Conservation (phyloP, 306 rosid genomes). For the Rosa lucieae region DNA sequence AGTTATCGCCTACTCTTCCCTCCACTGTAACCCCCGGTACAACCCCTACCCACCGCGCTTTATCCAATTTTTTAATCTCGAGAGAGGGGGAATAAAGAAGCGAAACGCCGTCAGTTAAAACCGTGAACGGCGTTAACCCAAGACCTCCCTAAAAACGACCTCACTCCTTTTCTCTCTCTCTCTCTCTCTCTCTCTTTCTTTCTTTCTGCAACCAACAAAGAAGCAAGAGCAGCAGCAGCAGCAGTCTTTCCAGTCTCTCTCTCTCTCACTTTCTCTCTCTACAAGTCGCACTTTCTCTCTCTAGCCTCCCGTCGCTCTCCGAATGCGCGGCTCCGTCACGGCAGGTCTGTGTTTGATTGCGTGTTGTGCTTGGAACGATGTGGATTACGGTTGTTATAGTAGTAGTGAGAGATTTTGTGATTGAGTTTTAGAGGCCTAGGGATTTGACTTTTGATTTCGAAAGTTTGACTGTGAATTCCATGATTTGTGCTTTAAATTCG, state of each 20-base stretch:
- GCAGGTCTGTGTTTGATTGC: conserved; percentile 18
- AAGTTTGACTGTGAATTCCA: conserved; percentile 28
- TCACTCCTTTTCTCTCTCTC: neutral
- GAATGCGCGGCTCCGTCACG: neutral
- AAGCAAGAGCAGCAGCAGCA: conserved; percentile 8
- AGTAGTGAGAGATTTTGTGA: neutral
- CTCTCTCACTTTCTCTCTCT: conserved; percentile 5
- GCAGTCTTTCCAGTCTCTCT: neutral
- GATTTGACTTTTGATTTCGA: neutral
- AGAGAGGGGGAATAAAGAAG: neutral
- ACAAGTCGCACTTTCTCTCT: conserved; percentile 19
- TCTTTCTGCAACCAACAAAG: neutral
- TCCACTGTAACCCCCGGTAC: neutral
- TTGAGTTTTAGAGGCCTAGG: neutral
- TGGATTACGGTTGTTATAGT: no score
- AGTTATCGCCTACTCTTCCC: neutral
- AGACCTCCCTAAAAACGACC: conserved; percentile 29
- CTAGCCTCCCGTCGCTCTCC: conserved; percentile 14
- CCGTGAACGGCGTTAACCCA: conserved; percentile 30
- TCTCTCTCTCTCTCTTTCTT: neutral
- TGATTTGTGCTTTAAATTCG: conserved; percentile 20
- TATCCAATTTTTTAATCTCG: neutral
- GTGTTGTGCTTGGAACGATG: neutral
- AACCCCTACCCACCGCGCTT: neutral
- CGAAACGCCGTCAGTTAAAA: conserved; percentile 24